Conservation (phyloP, 176 grass and related monocot species). For the Aegilops speltoides region DNA sequence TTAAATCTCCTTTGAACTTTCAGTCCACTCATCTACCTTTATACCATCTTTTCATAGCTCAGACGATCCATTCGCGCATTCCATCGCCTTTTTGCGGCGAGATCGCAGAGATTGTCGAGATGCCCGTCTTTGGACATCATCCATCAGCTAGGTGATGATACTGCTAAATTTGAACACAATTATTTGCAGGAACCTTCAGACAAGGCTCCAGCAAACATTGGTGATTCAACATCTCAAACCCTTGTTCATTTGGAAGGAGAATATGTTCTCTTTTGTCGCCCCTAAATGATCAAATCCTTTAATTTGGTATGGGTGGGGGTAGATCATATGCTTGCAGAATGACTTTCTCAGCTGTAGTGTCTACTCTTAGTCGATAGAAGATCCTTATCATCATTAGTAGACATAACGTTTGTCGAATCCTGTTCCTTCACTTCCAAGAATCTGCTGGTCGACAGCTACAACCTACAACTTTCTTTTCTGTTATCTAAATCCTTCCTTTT, state of each 20-base stretch:
- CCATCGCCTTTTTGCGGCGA: not conserved
- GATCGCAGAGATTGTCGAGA: slow-evolving; percentile 11
- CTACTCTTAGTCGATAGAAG: not conserved
- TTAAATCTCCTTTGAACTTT: slow-evolving; percentile 1
- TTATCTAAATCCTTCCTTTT: not conserved
- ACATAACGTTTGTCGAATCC: slow-evolving; percentile 37
- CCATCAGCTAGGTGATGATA: not conserved
- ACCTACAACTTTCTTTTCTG: not conserved
- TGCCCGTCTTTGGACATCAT: not conserved
- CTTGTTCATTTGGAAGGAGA: slow-evolving; percentile 5
- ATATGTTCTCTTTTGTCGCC: slow-evolving; percentile 33
- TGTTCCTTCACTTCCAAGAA: slow-evolving; percentile 39
- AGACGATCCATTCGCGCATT: not conserved
- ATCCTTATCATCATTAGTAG: not conserved
- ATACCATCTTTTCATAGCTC: not conserved
- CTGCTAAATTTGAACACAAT: not conserved
- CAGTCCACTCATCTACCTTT: slow-evolving; percentile 11
- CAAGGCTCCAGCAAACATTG: not conserved
- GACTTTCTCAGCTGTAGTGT: slow-evolving; percentile 10
- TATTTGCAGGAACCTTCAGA: not conserved
- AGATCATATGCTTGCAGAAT: slow-evolving; percentile 26
- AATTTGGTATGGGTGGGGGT: not conserved
- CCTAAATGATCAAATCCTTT: slow-evolving; percentile 24
- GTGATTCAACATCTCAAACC: not conserved
- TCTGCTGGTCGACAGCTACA: not conserved